Evolutionary conservation across 352 stramenopile species (phyloP), one percentile per base, ranked within the genome.

Genomic region (Achlya hypogyna): DNA sequence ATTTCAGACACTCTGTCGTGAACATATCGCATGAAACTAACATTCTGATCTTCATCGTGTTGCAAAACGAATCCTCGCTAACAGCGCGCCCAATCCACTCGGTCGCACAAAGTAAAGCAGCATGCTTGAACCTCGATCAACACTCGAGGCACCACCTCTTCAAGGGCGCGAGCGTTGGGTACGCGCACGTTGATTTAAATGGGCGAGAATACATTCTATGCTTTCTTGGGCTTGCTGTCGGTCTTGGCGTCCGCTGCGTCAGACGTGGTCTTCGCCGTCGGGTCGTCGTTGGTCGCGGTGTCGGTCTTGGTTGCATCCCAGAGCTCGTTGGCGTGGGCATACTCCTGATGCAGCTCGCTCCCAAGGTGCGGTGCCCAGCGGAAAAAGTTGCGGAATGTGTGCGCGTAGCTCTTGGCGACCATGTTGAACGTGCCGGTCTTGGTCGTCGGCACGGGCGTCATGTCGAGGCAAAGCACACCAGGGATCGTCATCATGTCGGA

Each of bases 401-500:
- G 76, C 40, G 89, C 23, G 40, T 91, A 76, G 49, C 81, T 88
- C 75, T 93, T 91, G 67, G 86, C 58, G 63, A 83, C 81, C 71
- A 90, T 82, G 69, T 93, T 90, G 60, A 76, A 72, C 12, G 72
- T 71, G 56, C 87, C 81, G 60, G 76, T 85, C 38, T 74, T 77
- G n/a, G 78, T 91, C 69, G 80, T 87, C 5, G 84, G 84, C 72
- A 93, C 88, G 42, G 84, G 81, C 58, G 82, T 91, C 56, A 84
- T 91, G 70, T 93, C 84, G 18, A 93, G 73, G 62, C 84, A 93
- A 22, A 93, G 75, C 10, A 91, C 82, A 28, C 84, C 84, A 0
- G 84, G 84, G 4, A 93, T 71, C 14, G 81, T 84, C 63, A 93
- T 91, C 84, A 91, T 93, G 70, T 93, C 84, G 60, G 82, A 91